Evolutionary conservation across 31 red algal genomes (phyloP), one percentile per base, ranked within the genome.

Genomic region (Porphyra umbilicalis): DNA sequence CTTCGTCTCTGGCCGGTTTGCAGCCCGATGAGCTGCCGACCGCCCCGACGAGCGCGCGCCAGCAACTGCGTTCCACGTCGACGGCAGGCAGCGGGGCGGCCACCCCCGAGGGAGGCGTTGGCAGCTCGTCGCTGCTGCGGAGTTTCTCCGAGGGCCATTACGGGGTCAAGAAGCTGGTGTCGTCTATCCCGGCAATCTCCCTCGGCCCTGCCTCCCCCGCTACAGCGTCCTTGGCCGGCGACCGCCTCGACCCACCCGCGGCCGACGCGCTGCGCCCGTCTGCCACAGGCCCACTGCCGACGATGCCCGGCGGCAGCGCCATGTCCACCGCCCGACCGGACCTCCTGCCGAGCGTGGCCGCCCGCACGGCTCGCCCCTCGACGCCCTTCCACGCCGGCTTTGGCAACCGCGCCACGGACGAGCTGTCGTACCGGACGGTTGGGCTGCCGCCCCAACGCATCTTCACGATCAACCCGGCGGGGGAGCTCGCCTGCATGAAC

Each of bases 331-430:
- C 38, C 38, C n/a, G n/a, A n/a, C n/a, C n/a, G n/a, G n/a, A n/a
- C n/a, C n/a, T n/a, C n/a, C n/a, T n/a, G n/a, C n/a, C n/a, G n/a
- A n/a, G n/a, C n/a, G n/a, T n/a, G n/a, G 38, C 38, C 38, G 38
- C 38, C 38, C 6, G 7, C 38, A 39, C 38, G 38, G 38, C 38
- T 9, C 57, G 57, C 4, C 8, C 57, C 2, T 71, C 57, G 57
- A 71, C 57, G 83, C 94, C 97, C 20, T 99, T 99, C 80, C 93
- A 94, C 82, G 97, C 97, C 0, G 97, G 97, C 16, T 99, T 99
- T 79, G 97, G 97, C 25, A 99, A 99, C 85, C 81, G 97, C 16
- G 89, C 89, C 35, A 96, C 94, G 10, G 97, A 99, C 86, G 90
- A 90, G 14, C 94, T 94, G 15, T 91, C 90, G 2, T 99, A 99